Base-by-base conservation (phyloP, 2,329 filamentous ascomycete species). In the Clarireedia homoeocarpa region DNA sequence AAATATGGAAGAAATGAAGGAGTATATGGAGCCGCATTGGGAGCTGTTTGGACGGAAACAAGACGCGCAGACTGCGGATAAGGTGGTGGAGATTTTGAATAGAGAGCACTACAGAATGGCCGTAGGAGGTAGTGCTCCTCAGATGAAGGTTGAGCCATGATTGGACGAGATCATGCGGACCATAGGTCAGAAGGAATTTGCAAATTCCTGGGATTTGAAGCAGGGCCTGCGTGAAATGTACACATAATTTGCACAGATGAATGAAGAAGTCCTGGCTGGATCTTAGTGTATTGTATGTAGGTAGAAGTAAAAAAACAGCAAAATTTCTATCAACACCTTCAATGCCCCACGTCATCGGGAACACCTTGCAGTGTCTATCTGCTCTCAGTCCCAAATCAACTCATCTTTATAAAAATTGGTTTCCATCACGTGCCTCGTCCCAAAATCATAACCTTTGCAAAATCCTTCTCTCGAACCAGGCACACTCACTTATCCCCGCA, bases 11-110 rank as follows among this genome's bases (percentile, higher is more conserved):
- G 68, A 75, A 55, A 67, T 75, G 48, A 70, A 71, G 57, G 64
- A 70, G 14, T 69, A 72, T n/a, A 64, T 80, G 38, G 73, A 78
- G 40, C 66, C 72, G 5, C 76, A 78, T 64, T 85, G 82, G 79
- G 71, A 74, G 20, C 75, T 82, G 55, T 71, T 85, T 15, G 81
- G 77, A 15, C 76, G 80, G 61, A 74, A 74, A 60, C 77, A 76
- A 66, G 71, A 73, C 17, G 65, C 76, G 14, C 75, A 76, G 38
- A 78, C 76, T 6, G 72, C 78, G 6, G 74, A 81, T 59, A 79
- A 81, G 67, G 75, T 83, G 23, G 76, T 82, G 65, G 78, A 84
- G 66, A 67, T 83, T 38, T 71, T 86, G 53, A 77, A 74, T 54
- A 75, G 71, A 56, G 74, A 81, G 65, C 75, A 75, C 55, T 77